Evolutionary conservation across 1,284 basidiomycete genomes (phyloP).

Genomic region (Heterobasidion occidentale): DNA sequence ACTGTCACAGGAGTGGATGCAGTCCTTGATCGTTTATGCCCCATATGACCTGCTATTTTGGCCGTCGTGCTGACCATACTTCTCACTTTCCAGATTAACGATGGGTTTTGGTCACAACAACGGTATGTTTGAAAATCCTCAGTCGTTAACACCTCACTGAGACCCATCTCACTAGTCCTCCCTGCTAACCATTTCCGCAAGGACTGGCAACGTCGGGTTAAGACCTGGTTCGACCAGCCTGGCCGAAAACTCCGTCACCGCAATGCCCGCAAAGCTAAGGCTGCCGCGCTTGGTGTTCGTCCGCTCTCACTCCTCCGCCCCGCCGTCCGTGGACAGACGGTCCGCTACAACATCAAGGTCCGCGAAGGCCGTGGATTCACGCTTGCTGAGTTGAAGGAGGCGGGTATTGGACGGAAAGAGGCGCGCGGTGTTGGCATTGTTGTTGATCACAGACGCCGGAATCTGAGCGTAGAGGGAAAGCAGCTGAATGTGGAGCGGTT

Average conservation of each 20-base stretch:
- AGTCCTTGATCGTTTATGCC: constrained; percentile 9
- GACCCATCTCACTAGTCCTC: constrained; percentile 48
- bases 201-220: constrained; percentile 94
- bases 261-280: constrained; percentile 89
- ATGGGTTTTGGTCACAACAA: constrained; percentile 83
- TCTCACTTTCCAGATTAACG: constrained; percentile 17
- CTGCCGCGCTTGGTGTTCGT: constrained; percentile 86
- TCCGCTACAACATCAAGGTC: constrained; percentile 98
- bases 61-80: constrained; percentile 9
- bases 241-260: constrained; percentile 97
- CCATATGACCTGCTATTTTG: constrained; percentile 6
- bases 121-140: constrained; percentile 38
- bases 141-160: not conserved
- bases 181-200: constrained; percentile 97
- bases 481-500: constrained; percentile 93
- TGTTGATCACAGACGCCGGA: constrained; percentile 96
- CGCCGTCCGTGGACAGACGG: constrained; percentile 93
- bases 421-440: constrained; percentile 91
- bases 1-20: constrained; percentile 20
- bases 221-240: constrained; percentile 99
- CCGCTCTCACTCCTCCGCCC: constrained; percentile 92
- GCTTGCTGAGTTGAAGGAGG: constrained; percentile 91
- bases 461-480: constrained; percentile 97
- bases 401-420: constrained; percentile 92
- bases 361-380: constrained; percentile 98